Evolutionary conservation across 768 basidiomycete genomes (phyloP).

Genomic region (Boletus subparvulus): DNA sequence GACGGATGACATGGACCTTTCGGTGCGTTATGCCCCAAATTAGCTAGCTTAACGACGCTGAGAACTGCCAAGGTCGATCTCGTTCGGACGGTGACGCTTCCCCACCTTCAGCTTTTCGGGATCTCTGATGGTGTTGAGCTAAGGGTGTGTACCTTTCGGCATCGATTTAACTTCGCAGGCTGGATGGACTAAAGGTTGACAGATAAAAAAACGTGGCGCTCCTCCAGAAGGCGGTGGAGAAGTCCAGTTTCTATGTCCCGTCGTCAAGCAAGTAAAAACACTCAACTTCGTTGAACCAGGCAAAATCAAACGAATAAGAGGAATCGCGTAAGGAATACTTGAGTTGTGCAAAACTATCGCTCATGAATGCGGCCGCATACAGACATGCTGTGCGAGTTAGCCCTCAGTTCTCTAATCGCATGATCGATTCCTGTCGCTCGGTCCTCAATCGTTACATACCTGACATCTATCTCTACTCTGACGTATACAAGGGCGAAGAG

Average conservation of each 20-base stretch:
- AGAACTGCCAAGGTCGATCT: conserved; percentile 66
- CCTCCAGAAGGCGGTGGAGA: conserved; percentile 92
- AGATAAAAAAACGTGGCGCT: conserved; percentile 96
- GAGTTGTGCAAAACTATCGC: not conserved
- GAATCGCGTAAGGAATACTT: conserved; percentile 74
- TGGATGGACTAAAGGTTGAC: not conserved
- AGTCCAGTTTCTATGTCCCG: conserved; percentile 88
- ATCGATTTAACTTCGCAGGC: not conserved
- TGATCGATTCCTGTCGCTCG: conserved; percentile 93
- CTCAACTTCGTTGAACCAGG: conserved; percentile 91
- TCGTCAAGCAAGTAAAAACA: conserved; percentile 88
- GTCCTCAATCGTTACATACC: conserved; percentile 95
- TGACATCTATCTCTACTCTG: conserved; percentile 97
- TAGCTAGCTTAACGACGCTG: not conserved
- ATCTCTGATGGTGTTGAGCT: conserved; percentile 89
- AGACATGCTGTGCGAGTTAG: conserved; percentile 96
- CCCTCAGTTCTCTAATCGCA: conserved; percentile 95
- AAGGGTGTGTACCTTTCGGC: conserved; percentile 47
- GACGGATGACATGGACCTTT: conserved; percentile 88
- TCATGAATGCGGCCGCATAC: conserved; percentile 4
- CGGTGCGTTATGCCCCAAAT: conserved; percentile 49
- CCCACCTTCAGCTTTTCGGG: conserved; percentile 87
- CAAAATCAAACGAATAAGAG: conserved; percentile 90
- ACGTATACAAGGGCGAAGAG: conserved; percentile 96
- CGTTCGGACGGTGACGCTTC: conserved; percentile 85